Percentiles rank a stretch among this genome's conserved stretches.
phyloP scores from a whole-genome alignment of 1,284 basidiomycete genomes.

The Rhizopogon hawkerae region DNA sequence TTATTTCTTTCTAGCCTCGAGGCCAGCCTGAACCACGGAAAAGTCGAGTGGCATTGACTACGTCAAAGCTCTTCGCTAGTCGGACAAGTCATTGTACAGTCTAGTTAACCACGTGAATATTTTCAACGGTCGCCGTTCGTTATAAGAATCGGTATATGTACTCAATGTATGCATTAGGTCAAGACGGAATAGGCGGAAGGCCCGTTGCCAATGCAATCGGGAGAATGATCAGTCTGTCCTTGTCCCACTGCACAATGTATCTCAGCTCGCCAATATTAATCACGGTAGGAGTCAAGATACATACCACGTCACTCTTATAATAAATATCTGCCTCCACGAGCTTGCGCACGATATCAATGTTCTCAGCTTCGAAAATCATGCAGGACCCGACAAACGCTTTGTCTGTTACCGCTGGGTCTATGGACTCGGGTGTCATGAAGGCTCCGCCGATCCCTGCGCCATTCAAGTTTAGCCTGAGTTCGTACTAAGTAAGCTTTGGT shows the following conservation, averaged over 20 bases:
- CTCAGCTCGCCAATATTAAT: neutral
- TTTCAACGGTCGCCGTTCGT: no score
- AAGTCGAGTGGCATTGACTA: no score
- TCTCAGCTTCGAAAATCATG: slow-evolving; percentile 41
- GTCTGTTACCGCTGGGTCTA: slow-evolving; percentile 24
- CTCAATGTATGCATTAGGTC: neutral
- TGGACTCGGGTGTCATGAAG: slow-evolving; percentile 34
- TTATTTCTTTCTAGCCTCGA: no score
- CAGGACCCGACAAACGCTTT: slow-evolving; percentile 42
- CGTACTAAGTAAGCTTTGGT: neutral
- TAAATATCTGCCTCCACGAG: slow-evolving; percentile 46
- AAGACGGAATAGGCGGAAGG: slow-evolving; percentile 4
- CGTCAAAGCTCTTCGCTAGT: no score
- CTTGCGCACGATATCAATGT: slow-evolving; percentile 36
- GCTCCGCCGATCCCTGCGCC: slow-evolving; percentile 38
- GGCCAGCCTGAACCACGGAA: no score
- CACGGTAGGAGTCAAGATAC: slow-evolving; percentile 17
- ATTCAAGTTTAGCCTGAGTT: neutral
- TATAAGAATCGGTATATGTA: no score
- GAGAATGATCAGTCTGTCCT: slow-evolving; percentile 34
- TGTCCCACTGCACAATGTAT: slow-evolving; percentile 26
- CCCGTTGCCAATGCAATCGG: slow-evolving; percentile 30
- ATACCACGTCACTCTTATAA: slow-evolving; percentile 46
- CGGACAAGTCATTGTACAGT: no score
- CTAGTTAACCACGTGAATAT: no score